phyloP scores from a whole-genome alignment of 805 yeast species.

The Candida glaebosa region DNA sequence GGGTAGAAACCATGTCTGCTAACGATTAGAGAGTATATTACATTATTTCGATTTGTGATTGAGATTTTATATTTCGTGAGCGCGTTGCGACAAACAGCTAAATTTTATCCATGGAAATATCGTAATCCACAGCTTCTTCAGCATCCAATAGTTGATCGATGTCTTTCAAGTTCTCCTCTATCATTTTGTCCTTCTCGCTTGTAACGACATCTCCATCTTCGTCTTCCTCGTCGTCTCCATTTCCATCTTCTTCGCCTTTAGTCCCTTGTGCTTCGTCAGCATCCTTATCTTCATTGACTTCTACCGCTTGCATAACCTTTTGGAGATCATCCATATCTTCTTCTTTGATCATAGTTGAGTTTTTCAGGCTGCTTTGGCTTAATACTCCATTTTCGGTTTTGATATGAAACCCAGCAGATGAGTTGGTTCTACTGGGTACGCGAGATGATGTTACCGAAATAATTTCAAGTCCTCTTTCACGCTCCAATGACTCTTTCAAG shows the following conservation, averaged over 20 bases:
- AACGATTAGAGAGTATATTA: background rate
- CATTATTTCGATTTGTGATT: background rate
- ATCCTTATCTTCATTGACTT: slow-evolving; percentile 18
- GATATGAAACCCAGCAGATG: slow-evolving; percentile 6
- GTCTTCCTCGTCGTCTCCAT: slow-evolving; percentile 10
- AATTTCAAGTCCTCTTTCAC: slow-evolving; percentile 13
- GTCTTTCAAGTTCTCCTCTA: slow-evolving; percentile 18
- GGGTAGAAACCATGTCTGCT: background rate
- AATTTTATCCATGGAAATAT: slow-evolving; percentile 22
- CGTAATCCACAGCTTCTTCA: slow-evolving; percentile 37
- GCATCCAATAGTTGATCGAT: slow-evolving; percentile 36
- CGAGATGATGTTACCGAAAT: slow-evolving; percentile 1
- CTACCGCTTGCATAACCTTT: slow-evolving; percentile 12
- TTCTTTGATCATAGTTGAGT: slow-evolving; percentile 4
- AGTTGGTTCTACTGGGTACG: slow-evolving; percentile 6
- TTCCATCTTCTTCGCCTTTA: slow-evolving; percentile 9
- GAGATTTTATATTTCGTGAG: background rate
- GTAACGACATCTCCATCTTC: slow-evolving; percentile 6
- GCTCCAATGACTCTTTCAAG: slow-evolving; percentile 20
- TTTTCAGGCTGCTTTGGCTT: slow-evolving; percentile 4
- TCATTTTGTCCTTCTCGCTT: slow-evolving; percentile 5
- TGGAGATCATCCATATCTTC: background rate
- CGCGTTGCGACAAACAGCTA: background rate
- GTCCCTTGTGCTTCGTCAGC: slow-evolving; percentile 19
- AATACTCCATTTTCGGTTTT: background rate